Conservation (phyloP, 805 yeast species). For the Saccharomycopsis javanensis region DNA sequence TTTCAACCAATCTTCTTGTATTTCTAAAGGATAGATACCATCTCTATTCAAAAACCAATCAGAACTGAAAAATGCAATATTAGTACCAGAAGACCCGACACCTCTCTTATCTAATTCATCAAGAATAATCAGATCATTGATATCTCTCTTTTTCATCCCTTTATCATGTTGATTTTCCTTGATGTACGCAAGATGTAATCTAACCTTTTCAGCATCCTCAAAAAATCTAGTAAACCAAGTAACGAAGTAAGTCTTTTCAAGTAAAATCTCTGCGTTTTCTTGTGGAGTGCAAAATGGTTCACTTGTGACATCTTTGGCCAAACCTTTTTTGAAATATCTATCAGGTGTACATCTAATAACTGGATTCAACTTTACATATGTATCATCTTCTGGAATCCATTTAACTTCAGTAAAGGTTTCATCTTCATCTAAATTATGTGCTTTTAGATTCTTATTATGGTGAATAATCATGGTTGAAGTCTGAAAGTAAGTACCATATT, state of each 20-base stretch:
- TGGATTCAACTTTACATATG: constrained; percentile 65
- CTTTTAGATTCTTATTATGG: constrained; percentile 54
- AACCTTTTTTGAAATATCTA: constrained; percentile 53
- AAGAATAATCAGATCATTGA: constrained; percentile 24
- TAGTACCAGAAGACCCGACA: constrained; percentile 24
- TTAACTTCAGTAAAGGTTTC: constrained; percentile 47
- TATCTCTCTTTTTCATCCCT: constrained; percentile 40
- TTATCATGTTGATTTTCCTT: constrained; percentile 45
- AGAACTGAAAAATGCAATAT: constrained; percentile 48
- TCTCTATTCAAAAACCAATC: constrained; percentile 58
- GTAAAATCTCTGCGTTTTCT: constrained; percentile 46
- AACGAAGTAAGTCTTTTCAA: constrained; percentile 59
- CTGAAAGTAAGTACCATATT: constrained; percentile 68
- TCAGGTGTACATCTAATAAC: constrained; percentile 80
- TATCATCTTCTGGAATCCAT: constrained; percentile 57
- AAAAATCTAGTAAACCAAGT: constrained; percentile 75
- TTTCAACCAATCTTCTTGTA: constrained; percentile 56
- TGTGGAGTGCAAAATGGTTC: constrained; percentile 85
- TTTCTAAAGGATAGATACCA: constrained; percentile 56
- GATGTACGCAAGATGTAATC: constrained; percentile 56
- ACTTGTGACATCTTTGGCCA: constrained; percentile 41
- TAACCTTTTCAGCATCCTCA: constrained; percentile 48
- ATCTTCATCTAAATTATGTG: constrained; percentile 61
- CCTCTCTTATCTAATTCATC: constrained; percentile 2
- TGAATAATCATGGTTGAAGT: constrained; percentile 51